Percentiles rank a stretch among this genome's conserved stretches.
phyloP scores from a whole-genome alignment of 768 basidiomycete species.

The Leccinellum luteum region DNA sequence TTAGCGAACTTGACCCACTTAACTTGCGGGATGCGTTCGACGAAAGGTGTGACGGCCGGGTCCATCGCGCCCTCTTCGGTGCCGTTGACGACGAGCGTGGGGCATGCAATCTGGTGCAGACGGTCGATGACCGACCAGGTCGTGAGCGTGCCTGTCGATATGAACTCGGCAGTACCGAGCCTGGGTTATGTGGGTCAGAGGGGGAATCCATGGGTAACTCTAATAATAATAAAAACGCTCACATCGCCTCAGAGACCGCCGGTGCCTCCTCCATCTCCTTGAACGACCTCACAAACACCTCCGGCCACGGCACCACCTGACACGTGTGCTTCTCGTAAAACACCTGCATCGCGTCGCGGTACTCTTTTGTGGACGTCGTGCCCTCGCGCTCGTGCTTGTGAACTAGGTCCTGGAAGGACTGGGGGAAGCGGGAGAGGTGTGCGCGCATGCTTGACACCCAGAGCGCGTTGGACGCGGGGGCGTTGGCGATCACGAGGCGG shows the following conservation, averaged over 20 bases:
- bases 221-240: not conserved
- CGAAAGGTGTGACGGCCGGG: slow-evolving; percentile 30
- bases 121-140: slow-evolving; percentile 45
- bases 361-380: slow-evolving; percentile 30
- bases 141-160: slow-evolving; percentile 38
- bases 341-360: slow-evolving; percentile 24
- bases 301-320: slow-evolving; percentile 31
- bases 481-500: slow-evolving; percentile 32
- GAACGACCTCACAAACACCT: slow-evolving; percentile 27
- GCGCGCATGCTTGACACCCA: slow-evolving; percentile 19
- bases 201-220: too few species aligned
- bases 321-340: slow-evolving; percentile 35
- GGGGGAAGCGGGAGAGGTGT: slow-evolving; percentile 26
- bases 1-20: slow-evolving; percentile 35
- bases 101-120: slow-evolving; percentile 37
- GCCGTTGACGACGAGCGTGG: slow-evolving; percentile 39
- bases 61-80: slow-evolving; percentile 37
- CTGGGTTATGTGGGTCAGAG: not conserved
- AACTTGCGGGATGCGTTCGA: slow-evolving; percentile 29
- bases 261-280: slow-evolving; percentile 24
- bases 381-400: slow-evolving; percentile 31
- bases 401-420: slow-evolving; percentile 23
- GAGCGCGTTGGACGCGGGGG: slow-evolving; percentile 30
- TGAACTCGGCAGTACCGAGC: slow-evolving; percentile 30
- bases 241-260: slow-evolving; percentile 36